Percentiles rank a stretch among this genome's conserved stretches.
These are phyloP conservation scores for Phylloporus sp. DNA, from an alignment of 768 basidiomycete genomes.

Conservation along the genomic window DNA sequence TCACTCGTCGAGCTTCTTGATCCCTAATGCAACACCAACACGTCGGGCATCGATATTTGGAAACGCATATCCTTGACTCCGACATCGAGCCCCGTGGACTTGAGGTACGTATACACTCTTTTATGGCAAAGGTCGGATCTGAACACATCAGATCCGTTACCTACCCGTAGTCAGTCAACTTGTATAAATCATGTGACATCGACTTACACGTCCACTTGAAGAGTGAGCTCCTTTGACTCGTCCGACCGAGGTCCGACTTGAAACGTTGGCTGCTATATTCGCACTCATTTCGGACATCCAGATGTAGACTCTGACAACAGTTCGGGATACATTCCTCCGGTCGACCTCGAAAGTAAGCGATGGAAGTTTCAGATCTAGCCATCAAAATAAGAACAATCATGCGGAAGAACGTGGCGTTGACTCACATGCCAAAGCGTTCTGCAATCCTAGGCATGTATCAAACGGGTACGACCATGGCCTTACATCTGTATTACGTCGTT, in stretches of 20 bases:
- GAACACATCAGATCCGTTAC: slow-evolving; percentile 94
- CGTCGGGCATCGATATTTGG: slow-evolving; percentile 92
- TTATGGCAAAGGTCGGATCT: slow-evolving; percentile 90
- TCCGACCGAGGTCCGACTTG: slow-evolving; percentile 80
- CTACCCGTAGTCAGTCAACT: slow-evolving; percentile 29
- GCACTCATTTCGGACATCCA: slow-evolving; percentile 30
- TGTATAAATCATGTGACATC: neutral
- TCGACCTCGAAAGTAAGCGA: slow-evolving; percentile 95
- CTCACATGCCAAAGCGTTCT: slow-evolving; percentile 87
- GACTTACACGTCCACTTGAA: slow-evolving; percentile 85
- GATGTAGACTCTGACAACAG: slow-evolving; percentile 89
- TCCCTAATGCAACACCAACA: slow-evolving; percentile 91
- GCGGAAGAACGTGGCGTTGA: slow-evolving; percentile 3
- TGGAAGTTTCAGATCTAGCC: slow-evolving; percentile 68
- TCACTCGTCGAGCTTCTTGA: slow-evolving; percentile 85
- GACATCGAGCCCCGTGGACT: slow-evolving; percentile 87
- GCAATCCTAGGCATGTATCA: slow-evolving; percentile 95
- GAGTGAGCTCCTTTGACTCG: slow-evolving; percentile 70
- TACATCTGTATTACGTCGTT: slow-evolving; percentile 90
- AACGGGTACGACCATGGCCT: slow-evolving; percentile 94
- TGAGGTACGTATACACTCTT: slow-evolving; percentile 96
- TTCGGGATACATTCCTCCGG: slow-evolving; percentile 94
- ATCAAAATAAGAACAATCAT: neutral
- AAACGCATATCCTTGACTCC: slow-evolving; percentile 97
- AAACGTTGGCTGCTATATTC: neutral